Conservation (phyloP, 257 asterid species). For the Gentiana straminea region DNA sequence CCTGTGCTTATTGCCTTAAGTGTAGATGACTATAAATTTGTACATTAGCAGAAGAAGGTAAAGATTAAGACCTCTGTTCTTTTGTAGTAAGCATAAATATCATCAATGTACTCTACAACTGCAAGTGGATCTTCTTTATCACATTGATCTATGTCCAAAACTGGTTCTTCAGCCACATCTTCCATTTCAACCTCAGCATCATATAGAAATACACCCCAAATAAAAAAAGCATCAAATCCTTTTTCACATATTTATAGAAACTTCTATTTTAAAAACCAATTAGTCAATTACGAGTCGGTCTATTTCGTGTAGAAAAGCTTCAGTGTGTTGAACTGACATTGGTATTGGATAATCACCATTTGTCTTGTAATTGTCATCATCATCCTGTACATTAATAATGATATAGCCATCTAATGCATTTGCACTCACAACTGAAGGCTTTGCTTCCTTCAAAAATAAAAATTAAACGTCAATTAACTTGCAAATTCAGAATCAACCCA, state of each 20-base stretch:
- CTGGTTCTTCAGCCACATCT: constrained; percentile 26
- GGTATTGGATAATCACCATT: constrained; percentile 37
- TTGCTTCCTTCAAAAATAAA: constrained; percentile 21
- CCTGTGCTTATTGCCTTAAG: too few relatives aligned
- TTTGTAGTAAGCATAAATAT: constrained; percentile 41
- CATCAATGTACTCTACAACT: constrained; percentile 58
- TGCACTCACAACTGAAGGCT: constrained; percentile 18
- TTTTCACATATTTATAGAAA: background rate
- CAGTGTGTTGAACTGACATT: constrained; percentile 63
- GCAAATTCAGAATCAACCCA: background rate
- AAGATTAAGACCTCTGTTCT: constrained; percentile 46
- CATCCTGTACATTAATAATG: too few relatives aligned
- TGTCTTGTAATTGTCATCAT: constrained; percentile 31
- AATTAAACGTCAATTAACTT: background rate
- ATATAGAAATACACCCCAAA: constrained; percentile 11
- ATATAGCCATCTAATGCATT: too few relatives aligned
- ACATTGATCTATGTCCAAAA: constrained; percentile 43
- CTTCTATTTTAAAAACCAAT: background rate
- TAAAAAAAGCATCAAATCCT: too few relatives aligned
- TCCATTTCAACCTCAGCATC: constrained; percentile 51
- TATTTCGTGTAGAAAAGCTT: constrained; percentile 73
- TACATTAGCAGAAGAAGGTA: too few relatives aligned
- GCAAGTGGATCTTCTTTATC: too few relatives aligned
- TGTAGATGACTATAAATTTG: too few relatives aligned
- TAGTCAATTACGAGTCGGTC: constrained; percentile 62